These are phyloP conservation scores for Tarenaya hassleriana DNA, from an alignment of 345 rosid species.

Conservation along the genomic window DNA sequence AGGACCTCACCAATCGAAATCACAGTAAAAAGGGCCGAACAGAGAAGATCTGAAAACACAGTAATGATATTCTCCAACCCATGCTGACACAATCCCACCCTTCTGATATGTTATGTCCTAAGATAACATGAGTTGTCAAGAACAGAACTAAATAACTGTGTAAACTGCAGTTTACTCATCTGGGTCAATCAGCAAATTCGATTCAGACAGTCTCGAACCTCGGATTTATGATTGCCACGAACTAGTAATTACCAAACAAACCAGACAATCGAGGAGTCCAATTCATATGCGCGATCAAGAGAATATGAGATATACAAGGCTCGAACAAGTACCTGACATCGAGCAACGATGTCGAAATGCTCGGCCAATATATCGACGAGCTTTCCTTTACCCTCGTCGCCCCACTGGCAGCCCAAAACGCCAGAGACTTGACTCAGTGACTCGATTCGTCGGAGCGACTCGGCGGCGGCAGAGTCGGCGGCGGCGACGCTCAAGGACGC, in stretches of 20 bases:
- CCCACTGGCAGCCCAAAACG: slow-evolving; percentile 92
- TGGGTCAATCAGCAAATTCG: background rate
- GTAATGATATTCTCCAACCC: no score
- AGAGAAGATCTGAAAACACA: no score
- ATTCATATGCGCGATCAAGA: background rate
- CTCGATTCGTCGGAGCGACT: slow-evolving; percentile 41
- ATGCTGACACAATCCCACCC: no score
- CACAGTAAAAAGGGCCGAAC: no score
- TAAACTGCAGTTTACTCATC: no score
- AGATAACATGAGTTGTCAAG: no score
- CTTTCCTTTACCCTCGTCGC: slow-evolving; percentile 98
- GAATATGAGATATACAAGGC: slow-evolving; percentile 2
- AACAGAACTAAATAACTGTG: no score
- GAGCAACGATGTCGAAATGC: slow-evolving; percentile 94
- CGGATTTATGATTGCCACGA: slow-evolving; percentile 5
- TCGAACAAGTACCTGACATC: slow-evolving; percentile 62
- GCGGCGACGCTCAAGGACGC: slow-evolving; percentile 37
- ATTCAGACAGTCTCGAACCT: slow-evolving; percentile 1
- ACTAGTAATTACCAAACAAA: background rate
- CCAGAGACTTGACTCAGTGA: slow-evolving; percentile 88
- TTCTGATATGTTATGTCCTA: no score
- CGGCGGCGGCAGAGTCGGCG: slow-evolving; percentile 37
- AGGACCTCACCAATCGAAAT: no score
- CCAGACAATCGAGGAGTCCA: background rate
- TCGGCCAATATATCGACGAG: slow-evolving; percentile 87